phyloP scores from a whole-genome alignment of 2,329 filamentous ascomycete species.

The Sclerotinia spermophila region DNA sequence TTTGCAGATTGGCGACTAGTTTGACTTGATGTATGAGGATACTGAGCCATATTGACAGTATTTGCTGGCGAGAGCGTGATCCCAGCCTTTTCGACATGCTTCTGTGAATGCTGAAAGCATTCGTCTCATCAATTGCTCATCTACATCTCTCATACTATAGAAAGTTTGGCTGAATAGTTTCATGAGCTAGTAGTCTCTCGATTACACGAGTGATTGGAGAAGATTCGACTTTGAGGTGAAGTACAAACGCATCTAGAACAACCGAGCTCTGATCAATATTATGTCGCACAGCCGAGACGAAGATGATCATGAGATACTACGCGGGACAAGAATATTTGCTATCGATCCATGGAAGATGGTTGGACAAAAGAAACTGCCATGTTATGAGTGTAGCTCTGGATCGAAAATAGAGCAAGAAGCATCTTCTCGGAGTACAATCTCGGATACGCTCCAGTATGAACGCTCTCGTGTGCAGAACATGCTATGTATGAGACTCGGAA shows the following conservation, averaged over 20 bases:
- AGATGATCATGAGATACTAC: conserved; percentile 10
- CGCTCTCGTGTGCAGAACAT: background rate
- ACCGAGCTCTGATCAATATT: conserved; percentile 20
- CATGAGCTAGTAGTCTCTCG: background rate
- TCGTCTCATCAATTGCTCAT: conserved; percentile 15
- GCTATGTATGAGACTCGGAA: background rate
- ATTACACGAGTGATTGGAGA: background rate
- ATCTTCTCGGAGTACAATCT: too few relatives aligned
- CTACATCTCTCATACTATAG: background rate
- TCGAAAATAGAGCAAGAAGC: background rate
- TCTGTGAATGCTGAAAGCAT: conserved; percentile 19
- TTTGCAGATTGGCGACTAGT: background rate
- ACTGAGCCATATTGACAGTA: background rate
- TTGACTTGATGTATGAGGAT: background rate
- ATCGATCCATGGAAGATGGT: background rate
- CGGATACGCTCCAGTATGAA: background rate
- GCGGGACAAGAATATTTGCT: background rate
- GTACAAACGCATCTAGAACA: conserved; percentile 20
- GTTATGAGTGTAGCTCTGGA: too few relatives aligned
- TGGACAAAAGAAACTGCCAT: background rate
- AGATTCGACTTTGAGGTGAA: background rate
- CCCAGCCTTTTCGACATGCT: conserved; percentile 19
- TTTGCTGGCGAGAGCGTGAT: conserved; percentile 3
- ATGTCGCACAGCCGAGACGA: conserved; percentile 8
- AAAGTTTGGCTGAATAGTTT: background rate